A percentile compares a stretch with the other conserved stretches of the same genome.
These are phyloP conservation scores for Teunomyces panamensis DNA, from an alignment of 805 yeast species.

Conservation along the genomic window DNA sequence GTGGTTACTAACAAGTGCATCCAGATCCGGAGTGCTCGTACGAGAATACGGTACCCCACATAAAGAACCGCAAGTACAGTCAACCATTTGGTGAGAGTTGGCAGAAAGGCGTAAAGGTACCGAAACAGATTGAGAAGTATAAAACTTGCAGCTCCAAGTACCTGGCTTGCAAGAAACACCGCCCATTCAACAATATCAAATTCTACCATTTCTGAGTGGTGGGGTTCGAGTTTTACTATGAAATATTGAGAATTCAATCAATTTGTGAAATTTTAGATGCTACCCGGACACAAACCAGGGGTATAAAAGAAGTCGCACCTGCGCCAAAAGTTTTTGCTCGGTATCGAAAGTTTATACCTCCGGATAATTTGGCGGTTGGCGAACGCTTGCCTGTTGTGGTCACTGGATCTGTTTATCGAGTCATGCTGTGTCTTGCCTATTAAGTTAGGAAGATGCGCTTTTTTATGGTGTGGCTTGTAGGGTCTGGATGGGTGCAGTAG, in stretches of 20 bases:
- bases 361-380: constrained; percentile 31
- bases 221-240: not conserved
- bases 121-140: constrained; percentile 8
- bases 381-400: constrained; percentile 10
- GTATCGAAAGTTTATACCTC: constrained; percentile 37
- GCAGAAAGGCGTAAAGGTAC: not conserved
- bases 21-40: constrained; percentile 20
- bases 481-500: constrained; percentile 8
- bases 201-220: not conserved
- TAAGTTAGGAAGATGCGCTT: constrained; percentile 33
- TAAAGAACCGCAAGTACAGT: constrained; percentile 14
- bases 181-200: constrained; percentile 11
- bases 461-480: constrained; percentile 9
- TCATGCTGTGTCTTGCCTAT: constrained; percentile 32
- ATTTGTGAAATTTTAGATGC: not conserved
- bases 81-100: constrained; percentile 10
- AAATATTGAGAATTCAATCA: not conserved
- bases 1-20: constrained; percentile 15
- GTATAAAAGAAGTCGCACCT: not conserved
- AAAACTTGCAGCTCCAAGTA: no score
- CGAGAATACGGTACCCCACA: constrained; percentile 15
- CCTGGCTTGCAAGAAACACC: constrained; percentile 1
- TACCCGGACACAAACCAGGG: constrained; percentile 14
- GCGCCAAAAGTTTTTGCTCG: not conserved
- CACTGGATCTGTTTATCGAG: constrained; percentile 18